Base-by-base conservation (phyloP, 2,329 filamentous ascomycete species). In the Neofusicoccum parvum region DNA sequence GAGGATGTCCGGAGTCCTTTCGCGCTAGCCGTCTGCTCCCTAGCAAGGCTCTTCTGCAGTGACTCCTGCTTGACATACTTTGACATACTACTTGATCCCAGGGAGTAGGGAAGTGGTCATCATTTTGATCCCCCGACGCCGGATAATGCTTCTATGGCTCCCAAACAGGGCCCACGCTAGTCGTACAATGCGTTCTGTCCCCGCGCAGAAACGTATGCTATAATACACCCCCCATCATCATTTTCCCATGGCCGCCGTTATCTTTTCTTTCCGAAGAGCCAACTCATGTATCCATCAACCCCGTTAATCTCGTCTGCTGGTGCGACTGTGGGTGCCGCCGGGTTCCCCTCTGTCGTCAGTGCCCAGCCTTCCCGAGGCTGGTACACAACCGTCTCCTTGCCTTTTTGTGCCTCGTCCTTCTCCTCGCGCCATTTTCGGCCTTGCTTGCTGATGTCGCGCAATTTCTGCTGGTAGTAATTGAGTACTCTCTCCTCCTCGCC, bases 341-440 rank as follows among this genome's bases (percentile, higher is more conserved):
- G 58, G 20, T 17, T 51, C 2, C 11, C 15, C 20, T n/a, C 9
- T 1, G 27, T 11, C 15, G n/a, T 20, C 2, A 32, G 50, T 7
- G 34, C 7, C 49, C 50, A 53, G 34, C 56, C 27, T 3, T 32
- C 43, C 3, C 5, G 32, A 36, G 41, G 56, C 56, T 32, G 41
- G 11, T 48, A 63, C 5, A 66, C 39, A n/a, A 64, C 10, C 51
- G 23, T 49, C 11, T 65, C 54, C 43, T 62, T 50, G 3, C 12
- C 36, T n/a, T 62, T 45, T 27, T 32, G 48, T 27, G 45, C 72
- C 71, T 81, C 70, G 64, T 88, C 84, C 73, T 89, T 80, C 68
- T 78, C 67, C 63, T 81, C 72, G 66, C 92, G 86, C 76, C 85
- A 90, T 58, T 74, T 67, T 49, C 85, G 83, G 7, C 93, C 92